Evolutionary conservation across 352 stramenopile species (phyloP), one percentile per base, ranked within the genome.

Genomic region (Pythium aphanidermatum): DNA sequence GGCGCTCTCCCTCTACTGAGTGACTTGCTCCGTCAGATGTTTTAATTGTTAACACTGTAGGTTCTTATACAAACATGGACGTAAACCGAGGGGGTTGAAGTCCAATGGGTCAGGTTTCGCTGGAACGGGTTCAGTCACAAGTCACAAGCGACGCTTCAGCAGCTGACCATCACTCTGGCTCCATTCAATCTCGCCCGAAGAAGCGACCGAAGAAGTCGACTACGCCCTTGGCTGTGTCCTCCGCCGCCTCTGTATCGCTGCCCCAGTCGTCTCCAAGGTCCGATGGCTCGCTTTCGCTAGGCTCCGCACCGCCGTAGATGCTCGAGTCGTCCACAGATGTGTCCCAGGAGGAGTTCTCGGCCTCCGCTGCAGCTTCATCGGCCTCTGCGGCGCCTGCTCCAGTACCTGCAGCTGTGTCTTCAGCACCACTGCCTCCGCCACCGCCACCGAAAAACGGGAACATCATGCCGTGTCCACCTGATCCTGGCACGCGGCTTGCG

Each of bases 371-470:
- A 38, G n/a, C 59, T 27, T 26, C 58, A 44, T 26, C 58, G 9
- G 17, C 64, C 42, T 19, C 51, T 21, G 39, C 65, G 54, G 60
- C 61, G 31, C 16, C 61, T 45, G 41, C 52, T 31, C 31, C 63
- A 46, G 45, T 50, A n/a, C 17, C 60, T 10, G 36, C 53, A 48
- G 31, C 60, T 28, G 54, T 68, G 11, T 45, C 73, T 24, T 36
- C 72, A 28, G 19, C 38, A 8, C 44, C 71, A 25, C 37, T 64
- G 34, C 66, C 64, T 26, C 75, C 78, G 14, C 74, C 71, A 21
- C 70, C 79, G 28, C 79, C 82, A 40, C 86, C 72, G 33, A 84
- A 76, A 30, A 96, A 82, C n/a, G 88, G 85, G 26, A 97, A 77
- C 43, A 87, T 87, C 58, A 96, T 79, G 11, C 86, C 83, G 27